These are phyloP conservation scores for Backusella australiensis DNA, from an alignment of 192 early-diverging fungal genomes.

Conservation along the genomic window DNA sequence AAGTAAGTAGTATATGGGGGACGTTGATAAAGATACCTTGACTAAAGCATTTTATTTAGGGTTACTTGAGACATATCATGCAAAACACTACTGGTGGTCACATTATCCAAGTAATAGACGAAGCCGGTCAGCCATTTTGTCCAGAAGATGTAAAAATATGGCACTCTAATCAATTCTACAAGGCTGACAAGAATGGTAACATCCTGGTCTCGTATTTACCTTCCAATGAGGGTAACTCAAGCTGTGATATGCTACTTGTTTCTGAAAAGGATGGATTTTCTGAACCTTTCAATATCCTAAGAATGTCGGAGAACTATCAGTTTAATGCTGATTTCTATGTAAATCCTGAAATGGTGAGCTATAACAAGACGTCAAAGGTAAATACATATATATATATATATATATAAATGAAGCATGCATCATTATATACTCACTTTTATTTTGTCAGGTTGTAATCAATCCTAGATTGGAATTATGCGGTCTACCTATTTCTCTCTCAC, in stretches of 20 bases:
- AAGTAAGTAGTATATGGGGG: slow-evolving; percentile 23
- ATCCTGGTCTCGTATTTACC: slow-evolving; percentile 41
- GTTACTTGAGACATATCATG: slow-evolving; percentile 38
- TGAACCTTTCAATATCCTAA: slow-evolving; percentile 19
- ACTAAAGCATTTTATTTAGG: slow-evolving; percentile 26
- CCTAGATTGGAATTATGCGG: slow-evolving; percentile 18
- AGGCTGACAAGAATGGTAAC: slow-evolving; percentile 42
- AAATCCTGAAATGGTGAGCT: slow-evolving; percentile 38
- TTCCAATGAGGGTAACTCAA: not conserved
- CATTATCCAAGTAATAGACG: slow-evolving; percentile 42
- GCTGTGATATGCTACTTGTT: slow-evolving; percentile 21
- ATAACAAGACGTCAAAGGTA: slow-evolving; percentile 36
- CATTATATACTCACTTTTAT: not conserved
- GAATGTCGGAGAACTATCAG: slow-evolving; percentile 33
- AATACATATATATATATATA: not conserved
- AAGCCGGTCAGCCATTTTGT: slow-evolving; percentile 26
- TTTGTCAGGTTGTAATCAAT: slow-evolving; percentile 18
- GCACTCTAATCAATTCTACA: slow-evolving; percentile 37
- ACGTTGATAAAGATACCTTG: not conserved
- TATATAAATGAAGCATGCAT: not conserved
- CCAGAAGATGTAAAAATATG: slow-evolving; percentile 27
- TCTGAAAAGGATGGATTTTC: slow-evolving; percentile 35
- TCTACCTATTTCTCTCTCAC: slow-evolving; percentile 22
- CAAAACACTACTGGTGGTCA: slow-evolving; percentile 45
- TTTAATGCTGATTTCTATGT: slow-evolving; percentile 37